Base-by-base conservation (phyloP, 208 protist species). In the Eutreptiella sp. region DNA sequence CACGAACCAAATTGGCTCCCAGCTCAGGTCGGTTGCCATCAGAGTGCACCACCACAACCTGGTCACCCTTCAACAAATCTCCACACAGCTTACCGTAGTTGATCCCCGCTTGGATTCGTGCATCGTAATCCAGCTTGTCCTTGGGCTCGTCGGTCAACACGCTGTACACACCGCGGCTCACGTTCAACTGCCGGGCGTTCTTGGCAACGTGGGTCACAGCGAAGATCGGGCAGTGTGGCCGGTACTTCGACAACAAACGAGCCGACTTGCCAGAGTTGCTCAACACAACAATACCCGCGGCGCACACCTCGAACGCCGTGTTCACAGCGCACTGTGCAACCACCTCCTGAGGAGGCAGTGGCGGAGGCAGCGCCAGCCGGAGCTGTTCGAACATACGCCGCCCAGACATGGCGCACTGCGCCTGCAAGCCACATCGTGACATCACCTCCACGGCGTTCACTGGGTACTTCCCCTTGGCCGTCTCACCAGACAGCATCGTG, bases 401-500 rank as follows among this genome's bases (percentile, higher is more conserved):
- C 38, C 80, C 52, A 62, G 85, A 82, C 11, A 76, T 79, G 16
- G 83, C 83, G 48, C 75, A 83, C 59, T 92, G 85, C 28, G 81
- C 83, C 70, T 87, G 80, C 0, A 85, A 53, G 70, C 83, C 87
- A 63, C 97, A 96, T 38, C 81, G 79, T 0, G 78, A 74, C 93
- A 97, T 97, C 65, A 91, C 94, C 64, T 83, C 58, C 1, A 99
- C 93, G 31, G 95, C 84, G 62, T 94, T 91, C 48, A 90, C 78
- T 32, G 94, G 94, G 72, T 96, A 98, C 38, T 89, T 76, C 33
- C 95, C 93, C 63, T 97, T 97, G 4, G 96, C 95, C 39, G 95
- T 98, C 75, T 99, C 97, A 58, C 95, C 95, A 21, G 85, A 94
- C 7, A 99, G 83, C 97, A 99, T 99, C 31, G 99, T 94, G 75